Conservation (phyloP, 305 asterid genomes). For the Fraxinus paxiana region DNA sequence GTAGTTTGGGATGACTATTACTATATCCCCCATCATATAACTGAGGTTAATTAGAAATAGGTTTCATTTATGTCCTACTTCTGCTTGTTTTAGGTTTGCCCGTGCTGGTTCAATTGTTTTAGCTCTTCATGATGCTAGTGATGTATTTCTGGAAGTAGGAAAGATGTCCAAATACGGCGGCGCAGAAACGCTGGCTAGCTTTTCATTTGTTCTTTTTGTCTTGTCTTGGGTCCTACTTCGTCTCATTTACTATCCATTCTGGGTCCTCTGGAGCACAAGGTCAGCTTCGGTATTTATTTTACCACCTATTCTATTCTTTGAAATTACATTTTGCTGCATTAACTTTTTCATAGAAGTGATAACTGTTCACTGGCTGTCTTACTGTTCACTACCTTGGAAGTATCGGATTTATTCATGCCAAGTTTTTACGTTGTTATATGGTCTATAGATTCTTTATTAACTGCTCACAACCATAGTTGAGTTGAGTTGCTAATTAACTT, state of each 20-base stretch:
- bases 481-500: background rate
- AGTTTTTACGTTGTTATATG: background rate
- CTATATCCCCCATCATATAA: background rate
- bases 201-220: constrained; percentile 67
- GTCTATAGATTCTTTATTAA: background rate
- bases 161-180: constrained; percentile 97
- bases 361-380: background rate
- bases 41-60: background rate
- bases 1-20: background rate
- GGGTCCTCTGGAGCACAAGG: constrained; percentile 97
- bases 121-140: constrained; percentile 94
- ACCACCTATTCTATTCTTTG: background rate
- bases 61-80: constrained; percentile 1
- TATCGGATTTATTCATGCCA: background rate
- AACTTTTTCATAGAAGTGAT: background rate
- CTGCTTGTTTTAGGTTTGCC: constrained; percentile 58
- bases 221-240: constrained; percentile 70
- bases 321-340: background rate
- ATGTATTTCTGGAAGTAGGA: constrained; percentile 78
- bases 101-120: constrained; percentile 80
- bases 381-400: background rate
- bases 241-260: constrained; percentile 75
- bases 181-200: constrained; percentile 71
- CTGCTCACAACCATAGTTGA: background rate
- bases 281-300: constrained; percentile 23